Base-by-base conservation (phyloP, 441 rosid genomes). In the Caryocar brasiliense region DNA sequence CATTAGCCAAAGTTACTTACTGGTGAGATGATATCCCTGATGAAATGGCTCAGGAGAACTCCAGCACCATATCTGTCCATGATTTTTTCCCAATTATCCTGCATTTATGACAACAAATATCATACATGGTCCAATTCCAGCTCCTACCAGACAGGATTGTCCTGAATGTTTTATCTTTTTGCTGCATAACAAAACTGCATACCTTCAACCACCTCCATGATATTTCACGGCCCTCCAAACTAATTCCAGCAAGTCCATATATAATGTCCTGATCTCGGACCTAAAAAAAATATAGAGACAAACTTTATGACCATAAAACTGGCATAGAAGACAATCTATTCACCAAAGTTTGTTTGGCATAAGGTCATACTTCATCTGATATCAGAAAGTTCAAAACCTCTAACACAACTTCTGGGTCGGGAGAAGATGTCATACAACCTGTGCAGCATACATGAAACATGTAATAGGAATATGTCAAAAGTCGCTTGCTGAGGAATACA, bases 151-250 rank as follows among this genome's bases (percentile, higher is more conserved):
- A n/a, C n/a, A n/a, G n/a, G n/a, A n/a, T n/a, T n/a, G n/a, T n/a
- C n/a, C n/a, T n/a, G n/a, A n/a, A n/a, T n/a, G n/a, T n/a, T n/a
- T n/a, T n/a, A n/a, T n/a, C n/a, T n/a, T n/a, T n/a, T n/a, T n/a
- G n/a, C n/a, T n/a, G n/a, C n/a, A n/a, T n/a, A n/a, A n/a, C n/a
- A n/a, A n/a, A n/a, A n/a, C 46, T 12, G 35, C 12, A 5, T 33
- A 71, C 76, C 72, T 61, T 57, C 53, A 67, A 51, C 80, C 74
- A 75, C 53, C 10, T 56, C 80, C 76, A 70, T 7, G 76, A 74
- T 27, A 40, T 39, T 58, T 61, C 65, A 0, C 69, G 62, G 32
- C 70, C 67, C 37, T 75, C 76, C 44, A 58, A 20, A 54, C 70
- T 65, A 47, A 71, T 50, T 47, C 68, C 67, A 20, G 2, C 0